Evolutionary conservation across 176 grass and related monocot genomes (phyloP), one percentile per base, ranked within the genome.

Genomic region (Rhynchospora breviuscula): DNA sequence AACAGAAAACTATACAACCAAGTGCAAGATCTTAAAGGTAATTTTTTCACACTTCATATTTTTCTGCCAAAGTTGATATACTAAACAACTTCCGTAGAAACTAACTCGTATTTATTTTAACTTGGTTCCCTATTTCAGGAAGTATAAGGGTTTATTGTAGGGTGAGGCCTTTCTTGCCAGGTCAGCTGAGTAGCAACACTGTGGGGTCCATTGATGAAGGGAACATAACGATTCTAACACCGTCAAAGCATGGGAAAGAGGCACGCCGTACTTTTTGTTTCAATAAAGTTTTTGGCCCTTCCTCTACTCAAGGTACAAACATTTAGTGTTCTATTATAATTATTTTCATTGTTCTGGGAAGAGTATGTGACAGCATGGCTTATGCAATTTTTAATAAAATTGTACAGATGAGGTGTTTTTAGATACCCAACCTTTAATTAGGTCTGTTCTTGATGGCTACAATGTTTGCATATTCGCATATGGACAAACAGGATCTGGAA

Each of bases 381-480:
- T 7, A 87, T 61, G 80, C 70, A 54, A 79, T 74, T 87, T 79
- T 74, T 72, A 18, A 25, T 59, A 31, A 0, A 45, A 59, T 72
- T 74, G 60, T 90, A 76, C 87, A 99, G 96, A 93, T 81, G 93
- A 95, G 88, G 96, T 99, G 29, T 99, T 99, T 85, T 86, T 95
- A 63, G 96, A 99, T 89, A 99, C 93, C n/a, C 93, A 89, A 58
- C 93, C 96, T 72, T 93, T 99, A 29, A 96, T 99, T 89, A 93
- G 93, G 26, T 99, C 96, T 1, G 91, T 99, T 77, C 91, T 99
- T 86, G 96, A 99, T 86, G 96, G 96, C 63, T 99, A 95, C 83
- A 99, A 99, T 83, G 96, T 99, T 68, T 99, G 96, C 70, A 99
- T 99, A 89, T 99, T 99, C 79, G 96, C 96, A 74, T 99, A 99